Conservation (phyloP, 164 flowering plant genomes). For the Vitis rotundifolia region DNA sequence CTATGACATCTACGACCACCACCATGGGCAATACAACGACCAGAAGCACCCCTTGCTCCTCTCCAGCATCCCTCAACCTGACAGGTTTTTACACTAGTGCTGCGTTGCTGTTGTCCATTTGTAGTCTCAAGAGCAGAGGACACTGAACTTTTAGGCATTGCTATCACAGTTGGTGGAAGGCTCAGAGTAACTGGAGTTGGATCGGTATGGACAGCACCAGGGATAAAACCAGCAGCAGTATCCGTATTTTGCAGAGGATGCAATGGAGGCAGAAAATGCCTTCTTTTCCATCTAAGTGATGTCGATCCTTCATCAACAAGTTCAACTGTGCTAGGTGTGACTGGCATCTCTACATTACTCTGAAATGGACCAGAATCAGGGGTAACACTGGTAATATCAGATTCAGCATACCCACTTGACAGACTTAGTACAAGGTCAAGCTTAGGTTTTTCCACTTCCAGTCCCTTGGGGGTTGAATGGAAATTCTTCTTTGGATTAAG, state of each 20-base stretch:
- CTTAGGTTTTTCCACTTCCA: constrained; percentile 31
- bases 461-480: constrained; percentile 21
- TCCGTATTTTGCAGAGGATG: constrained; percentile 1
- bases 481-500: constrained; percentile 36
- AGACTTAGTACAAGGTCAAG: constrained; percentile 77
- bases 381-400: constrained; percentile 60
- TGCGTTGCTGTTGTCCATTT: constrained; percentile 40
- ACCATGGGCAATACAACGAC: constrained; percentile 91
- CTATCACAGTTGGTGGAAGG: constrained; percentile 43
- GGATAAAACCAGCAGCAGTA: too few relatives aligned
- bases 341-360: constrained; percentile 21
- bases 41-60: constrained; percentile 98
- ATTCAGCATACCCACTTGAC: constrained; percentile 69
- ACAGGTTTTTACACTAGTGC: constrained; percentile 59
- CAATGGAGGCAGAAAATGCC: constrained; percentile 20
- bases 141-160: constrained; percentile 66
- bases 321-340: constrained; percentile 5
- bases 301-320: constrained; percentile 49
- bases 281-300: constrained; percentile 33
- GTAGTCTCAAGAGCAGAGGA: constrained; percentile 73
- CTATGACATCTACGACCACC: constrained; percentile 92
- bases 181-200: constrained; percentile 30
- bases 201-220: background rate
- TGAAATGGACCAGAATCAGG: constrained; percentile 21
- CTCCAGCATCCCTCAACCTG: constrained; percentile 83